A percentile compares a stretch with the other conserved stretches of the same genome.
Evolutionary conservation across 2,329 filamentous ascomycete genomes (phyloP).

Genomic region (Ophiostoma sp.): DNA sequence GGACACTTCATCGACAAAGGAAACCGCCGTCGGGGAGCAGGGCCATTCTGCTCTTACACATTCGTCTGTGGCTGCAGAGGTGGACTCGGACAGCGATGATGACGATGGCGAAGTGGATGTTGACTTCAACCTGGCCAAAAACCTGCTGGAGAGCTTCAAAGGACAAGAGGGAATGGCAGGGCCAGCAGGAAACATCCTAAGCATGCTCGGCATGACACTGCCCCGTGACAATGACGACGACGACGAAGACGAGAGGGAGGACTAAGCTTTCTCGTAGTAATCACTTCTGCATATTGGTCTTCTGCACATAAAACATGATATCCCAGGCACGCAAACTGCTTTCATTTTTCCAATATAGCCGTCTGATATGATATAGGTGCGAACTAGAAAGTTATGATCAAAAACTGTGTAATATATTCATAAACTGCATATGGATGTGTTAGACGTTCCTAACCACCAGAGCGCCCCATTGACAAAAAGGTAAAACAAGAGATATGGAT

Average conservation of each 20-base stretch:
- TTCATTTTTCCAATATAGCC: too few relatives aligned
- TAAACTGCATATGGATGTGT: too few relatives aligned
- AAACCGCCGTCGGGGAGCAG: constrained; percentile 16
- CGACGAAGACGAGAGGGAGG: constrained; percentile 25
- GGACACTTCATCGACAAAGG: constrained; percentile 22
- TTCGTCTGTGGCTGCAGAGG: not conserved
- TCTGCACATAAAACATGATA: too few relatives aligned
- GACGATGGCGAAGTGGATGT: constrained; percentile 61
- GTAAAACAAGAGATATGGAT: not conserved
- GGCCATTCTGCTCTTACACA: not conserved
- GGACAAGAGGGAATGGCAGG: constrained; percentile 80
- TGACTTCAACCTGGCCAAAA: constrained; percentile 83
- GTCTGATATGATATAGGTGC: not conserved
- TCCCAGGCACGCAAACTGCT: too few relatives aligned
- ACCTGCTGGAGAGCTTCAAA: constrained; percentile 88
- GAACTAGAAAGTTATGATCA: too few relatives aligned
- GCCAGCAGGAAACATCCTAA: constrained; percentile 80
- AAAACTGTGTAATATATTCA: too few relatives aligned
- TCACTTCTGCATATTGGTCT: not conserved
- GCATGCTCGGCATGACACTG: constrained; percentile 75
- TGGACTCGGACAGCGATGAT: constrained; percentile 34
- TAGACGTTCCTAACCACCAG: not conserved
- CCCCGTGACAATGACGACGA: constrained; percentile 69
- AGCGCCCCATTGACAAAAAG: not conserved
- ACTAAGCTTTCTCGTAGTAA: not conserved